Conservation (phyloP, 2,329 filamentous ascomycete genomes). For the Neonectria sp. region DNA sequence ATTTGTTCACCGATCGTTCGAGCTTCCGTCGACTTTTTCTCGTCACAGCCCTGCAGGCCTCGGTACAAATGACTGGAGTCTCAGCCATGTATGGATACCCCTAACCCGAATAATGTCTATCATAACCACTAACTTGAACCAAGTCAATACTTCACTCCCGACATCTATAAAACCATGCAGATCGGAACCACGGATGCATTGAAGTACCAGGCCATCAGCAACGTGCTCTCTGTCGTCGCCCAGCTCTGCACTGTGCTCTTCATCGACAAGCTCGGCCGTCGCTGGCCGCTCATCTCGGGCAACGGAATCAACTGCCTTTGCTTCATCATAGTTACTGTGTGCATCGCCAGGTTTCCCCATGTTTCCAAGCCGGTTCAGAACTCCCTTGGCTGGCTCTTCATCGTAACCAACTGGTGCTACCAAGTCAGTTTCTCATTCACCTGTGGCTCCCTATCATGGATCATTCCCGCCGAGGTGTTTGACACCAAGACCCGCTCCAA, state of each 20-base stretch:
- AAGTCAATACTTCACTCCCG: conserved; percentile 76
- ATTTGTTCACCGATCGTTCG: conserved; percentile 73
- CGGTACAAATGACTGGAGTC: conserved; percentile 82
- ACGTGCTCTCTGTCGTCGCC: conserved; percentile 76
- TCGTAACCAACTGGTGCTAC: conserved; percentile 79
- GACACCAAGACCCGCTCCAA: conserved; percentile 81
- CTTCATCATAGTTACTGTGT: conserved; percentile 36
- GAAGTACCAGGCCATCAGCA: conserved; percentile 82
- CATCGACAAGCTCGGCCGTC: conserved; percentile 78
- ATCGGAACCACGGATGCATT: conserved; percentile 75
- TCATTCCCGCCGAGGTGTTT: conserved; percentile 79
- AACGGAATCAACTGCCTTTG: conserved; percentile 79
- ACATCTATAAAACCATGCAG: conserved; percentile 77
- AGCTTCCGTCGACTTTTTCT: conserved; percentile 80
- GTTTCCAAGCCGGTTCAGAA: conserved; percentile 3
- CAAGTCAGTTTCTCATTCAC: conserved; percentile 81
- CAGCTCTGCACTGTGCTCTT: conserved; percentile 77
- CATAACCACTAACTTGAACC: no score
- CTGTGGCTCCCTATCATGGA: conserved; percentile 75
- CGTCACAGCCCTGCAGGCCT: conserved; percentile 77
- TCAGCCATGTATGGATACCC: conserved; percentile 65
- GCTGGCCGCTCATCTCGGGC: conserved; percentile 79
- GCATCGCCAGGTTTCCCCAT: conserved; percentile 35
- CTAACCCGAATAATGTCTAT: no score
- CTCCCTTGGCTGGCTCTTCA: conserved; percentile 76